Percentiles rank a stretch among this genome's conserved stretches.
These are phyloP conservation scores for Eudorina sp. DNA, from an alignment of 139 green algal genomes.

Conservation along the genomic window DNA sequence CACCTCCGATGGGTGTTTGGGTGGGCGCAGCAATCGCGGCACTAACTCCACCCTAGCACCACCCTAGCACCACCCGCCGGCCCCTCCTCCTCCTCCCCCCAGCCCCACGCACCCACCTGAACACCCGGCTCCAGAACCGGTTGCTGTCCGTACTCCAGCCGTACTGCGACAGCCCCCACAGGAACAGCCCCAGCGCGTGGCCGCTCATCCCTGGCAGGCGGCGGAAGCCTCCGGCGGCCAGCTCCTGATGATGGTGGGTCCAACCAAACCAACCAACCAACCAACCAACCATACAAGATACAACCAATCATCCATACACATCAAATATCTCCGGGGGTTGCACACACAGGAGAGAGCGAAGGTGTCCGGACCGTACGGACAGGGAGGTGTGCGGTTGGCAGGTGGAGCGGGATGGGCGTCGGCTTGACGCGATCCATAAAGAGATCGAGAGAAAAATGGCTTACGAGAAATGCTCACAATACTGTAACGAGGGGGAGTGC, in stretches of 20 bases:
- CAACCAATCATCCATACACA: background rate
- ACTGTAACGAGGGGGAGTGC: too few species aligned
- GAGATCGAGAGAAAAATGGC: too few species aligned
- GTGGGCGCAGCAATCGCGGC: too few species aligned
- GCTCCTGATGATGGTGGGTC: too few species aligned
- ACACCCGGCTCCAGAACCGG: conserved; percentile 37
- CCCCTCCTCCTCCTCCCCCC: too few species aligned
- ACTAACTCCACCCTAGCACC: too few species aligned
- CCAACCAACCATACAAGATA: background rate
- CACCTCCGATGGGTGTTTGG: too few species aligned
- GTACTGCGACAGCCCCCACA: conserved; percentile 55
- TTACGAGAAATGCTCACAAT: too few species aligned
- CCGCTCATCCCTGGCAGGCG: conserved; percentile 45
- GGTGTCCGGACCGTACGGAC: background rate
- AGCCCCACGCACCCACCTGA: conserved; percentile 5
- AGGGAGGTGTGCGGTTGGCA: background rate
- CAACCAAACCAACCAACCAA: background rate
- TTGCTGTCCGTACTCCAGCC: conserved; percentile 44
- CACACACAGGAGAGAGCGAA: background rate
- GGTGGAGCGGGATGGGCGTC: too few species aligned
- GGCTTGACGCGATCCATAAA: too few species aligned
- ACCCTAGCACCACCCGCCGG: too few species aligned
- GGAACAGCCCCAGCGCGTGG: conserved; percentile 54
- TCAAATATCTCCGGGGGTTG: background rate
- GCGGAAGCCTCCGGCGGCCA: conserved; percentile 14